Conservation (phyloP, 495 filamentous ascomycete species). For the Letharia lupina region DNA sequence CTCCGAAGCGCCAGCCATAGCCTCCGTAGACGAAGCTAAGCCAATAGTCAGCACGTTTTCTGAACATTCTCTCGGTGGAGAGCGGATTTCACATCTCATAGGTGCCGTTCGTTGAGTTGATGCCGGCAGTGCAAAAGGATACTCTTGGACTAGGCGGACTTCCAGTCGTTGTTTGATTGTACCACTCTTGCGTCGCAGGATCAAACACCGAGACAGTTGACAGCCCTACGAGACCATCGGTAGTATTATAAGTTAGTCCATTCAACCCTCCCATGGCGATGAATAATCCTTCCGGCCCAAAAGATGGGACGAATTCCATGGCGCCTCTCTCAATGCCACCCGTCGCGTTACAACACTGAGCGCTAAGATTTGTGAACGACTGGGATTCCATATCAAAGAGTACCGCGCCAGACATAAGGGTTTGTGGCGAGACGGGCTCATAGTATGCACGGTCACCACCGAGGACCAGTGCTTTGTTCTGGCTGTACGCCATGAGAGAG, state of each 20-base stretch:
- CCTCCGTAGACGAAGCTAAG: conserved; percentile 17
- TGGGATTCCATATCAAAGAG: conserved; percentile 9
- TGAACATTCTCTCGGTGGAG: neutral
- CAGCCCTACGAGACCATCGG: conserved; percentile 1
- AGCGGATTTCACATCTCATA: conserved; percentile 17
- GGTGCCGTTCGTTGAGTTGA: conserved; percentile 11
- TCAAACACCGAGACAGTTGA: conserved; percentile 16
- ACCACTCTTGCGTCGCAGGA: conserved; percentile 13
- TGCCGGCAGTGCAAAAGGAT: conserved; percentile 16
- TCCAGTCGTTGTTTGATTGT: conserved; percentile 21
- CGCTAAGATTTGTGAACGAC: conserved; percentile 10
- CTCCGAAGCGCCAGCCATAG: neutral
- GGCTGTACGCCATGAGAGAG: neutral
- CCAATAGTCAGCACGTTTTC: neutral
- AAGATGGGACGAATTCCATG: conserved; percentile 16
- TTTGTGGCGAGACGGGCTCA: neutral
- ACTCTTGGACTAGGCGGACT: conserved; percentile 3
- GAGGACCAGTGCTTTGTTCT: conserved; percentile 3
- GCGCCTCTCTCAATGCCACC: neutral
- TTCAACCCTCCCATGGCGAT: conserved; percentile 11
- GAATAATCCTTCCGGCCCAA: conserved; percentile 18
- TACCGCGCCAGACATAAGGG: neutral
- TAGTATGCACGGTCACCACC: conserved; percentile 6
- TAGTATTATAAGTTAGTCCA: neutral
- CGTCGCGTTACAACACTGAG: neutral